Base-by-base conservation (phyloP, 305 asterid species). In the Fraxinus velutina region DNA sequence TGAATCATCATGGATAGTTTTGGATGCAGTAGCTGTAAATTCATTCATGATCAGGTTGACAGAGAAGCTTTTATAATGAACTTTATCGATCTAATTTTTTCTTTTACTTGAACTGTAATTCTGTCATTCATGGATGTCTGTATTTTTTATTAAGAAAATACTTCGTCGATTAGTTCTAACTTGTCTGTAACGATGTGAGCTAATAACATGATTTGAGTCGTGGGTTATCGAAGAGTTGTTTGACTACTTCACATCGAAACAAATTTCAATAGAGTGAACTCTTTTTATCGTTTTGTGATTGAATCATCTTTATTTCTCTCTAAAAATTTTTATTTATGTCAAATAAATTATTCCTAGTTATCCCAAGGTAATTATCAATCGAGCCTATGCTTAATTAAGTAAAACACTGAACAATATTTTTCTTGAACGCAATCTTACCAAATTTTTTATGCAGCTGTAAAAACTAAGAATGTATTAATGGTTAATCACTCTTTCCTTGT, bases 1-100 rank as follows among this genome's bases (percentile, higher is more conserved):
- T 37, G 99, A 96, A 81, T 94, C 98, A 0, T 96, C 99, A 1
- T 94, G 98, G 99, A 91, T 94, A 19, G 97, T 96, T 84, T 85
- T 96, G 89, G 98, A 96, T 76, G 92, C 98, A 4, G 82, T 76
- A 77, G 94, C 96, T 73, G 95, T 94, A 78, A 96, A 96, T 86
- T 84, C 91, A 9, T 96, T 96, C 91, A 94, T 96, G 99, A 92
- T 94, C 86, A 89, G 97, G 90, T 85, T 96, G 80, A 94, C 97
- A 3, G 94, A 93, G 89, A 94, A 90, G 88, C 98, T 96, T 62
- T 71, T 86, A 86, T 94, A 89, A 90, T 79, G 83, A 55, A 32
- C 52, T 70, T 68, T 71, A 7, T 17, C 34, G 10, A 39, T 79
- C 57, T 68, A 50, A n/a, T 17, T 70, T 74, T 73, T 70, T 83